These are phyloP conservation scores for Debaryomyces hansenii DNA, from an alignment of 805 yeast genomes.

Conservation along the genomic window DNA sequence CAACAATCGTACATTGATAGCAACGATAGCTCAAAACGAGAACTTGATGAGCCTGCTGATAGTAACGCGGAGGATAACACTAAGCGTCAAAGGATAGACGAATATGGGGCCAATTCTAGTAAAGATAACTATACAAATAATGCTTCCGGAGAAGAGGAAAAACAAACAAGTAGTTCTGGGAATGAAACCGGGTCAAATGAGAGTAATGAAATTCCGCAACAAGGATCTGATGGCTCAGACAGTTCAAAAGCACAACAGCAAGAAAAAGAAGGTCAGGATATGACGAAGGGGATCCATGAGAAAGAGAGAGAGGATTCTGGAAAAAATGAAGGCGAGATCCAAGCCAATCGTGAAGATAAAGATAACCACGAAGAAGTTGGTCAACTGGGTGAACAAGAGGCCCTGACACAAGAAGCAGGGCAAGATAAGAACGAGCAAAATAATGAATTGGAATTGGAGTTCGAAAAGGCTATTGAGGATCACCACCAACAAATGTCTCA, in stretches of 20 bases:
- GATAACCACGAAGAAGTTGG: not conserved
- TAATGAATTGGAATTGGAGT: constrained; percentile 14
- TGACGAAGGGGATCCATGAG: not conserved
- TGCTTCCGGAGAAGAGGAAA: not conserved
- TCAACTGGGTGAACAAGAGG: not conserved
- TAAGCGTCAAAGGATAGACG: not conserved
- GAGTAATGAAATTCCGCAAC: not conserved
- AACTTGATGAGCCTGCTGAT: not conserved
- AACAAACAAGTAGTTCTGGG: not conserved
- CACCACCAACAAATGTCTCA: constrained; percentile 12
- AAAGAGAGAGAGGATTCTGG: not conserved
- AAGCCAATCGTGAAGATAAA: not conserved
- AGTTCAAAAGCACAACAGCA: not conserved
- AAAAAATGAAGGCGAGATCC: not conserved
- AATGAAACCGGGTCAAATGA: not conserved
- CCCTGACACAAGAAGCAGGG: not conserved
- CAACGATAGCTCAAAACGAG: not conserved
- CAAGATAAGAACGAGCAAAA: not conserved
- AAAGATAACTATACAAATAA: not conserved
- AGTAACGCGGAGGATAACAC: not conserved
- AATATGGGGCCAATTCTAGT: not conserved
- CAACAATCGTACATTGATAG: not conserved
- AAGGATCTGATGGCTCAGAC: not conserved
- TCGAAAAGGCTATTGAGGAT: constrained; percentile 18
- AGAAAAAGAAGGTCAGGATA: not conserved